Conservation (phyloP, 768 basidiomycete genomes). For the Tulasnella calospora region DNA sequence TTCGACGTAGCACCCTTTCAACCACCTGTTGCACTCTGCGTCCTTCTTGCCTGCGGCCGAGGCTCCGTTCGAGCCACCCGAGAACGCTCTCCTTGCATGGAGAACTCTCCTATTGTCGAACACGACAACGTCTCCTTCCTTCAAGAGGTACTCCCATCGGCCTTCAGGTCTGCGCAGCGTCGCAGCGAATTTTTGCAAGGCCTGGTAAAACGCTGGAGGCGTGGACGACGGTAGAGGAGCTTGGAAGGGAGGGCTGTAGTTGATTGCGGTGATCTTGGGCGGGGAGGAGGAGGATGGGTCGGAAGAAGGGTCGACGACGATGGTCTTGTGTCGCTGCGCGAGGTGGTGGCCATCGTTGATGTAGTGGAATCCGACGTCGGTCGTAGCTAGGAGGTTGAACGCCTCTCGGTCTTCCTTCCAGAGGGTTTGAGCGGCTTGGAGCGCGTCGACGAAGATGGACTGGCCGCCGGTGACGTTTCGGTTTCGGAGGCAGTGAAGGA, state of each 20-base stretch:
- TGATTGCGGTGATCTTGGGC: conserved; percentile 57
- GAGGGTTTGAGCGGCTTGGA: conserved; percentile 57
- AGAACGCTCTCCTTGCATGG: conserved; percentile 80
- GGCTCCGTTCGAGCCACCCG: conserved; percentile 31
- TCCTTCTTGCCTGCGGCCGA: conserved; percentile 40
- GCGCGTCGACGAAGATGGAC: conserved; percentile 82
- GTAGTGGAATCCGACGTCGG: conserved; percentile 83
- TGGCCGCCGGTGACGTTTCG: conserved; percentile 67
- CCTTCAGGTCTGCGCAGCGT: conserved; percentile 51
- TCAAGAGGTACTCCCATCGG: conserved; percentile 59
- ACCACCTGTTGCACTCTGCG: conserved; percentile 51
- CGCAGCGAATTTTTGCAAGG: conserved; percentile 56
- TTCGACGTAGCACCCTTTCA: conserved; percentile 67
- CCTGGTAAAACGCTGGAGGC: conserved; percentile 54
- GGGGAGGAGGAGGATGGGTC: not conserved
- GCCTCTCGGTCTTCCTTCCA: conserved; percentile 44
- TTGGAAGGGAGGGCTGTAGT: conserved; percentile 95
- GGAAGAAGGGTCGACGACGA: conserved; percentile 47
- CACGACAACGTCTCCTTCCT: conserved; percentile 78
- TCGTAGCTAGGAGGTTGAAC: conserved; percentile 56
- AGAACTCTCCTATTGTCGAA: conserved; percentile 91
- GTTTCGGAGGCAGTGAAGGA: conserved; percentile 86
- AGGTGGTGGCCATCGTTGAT: conserved; percentile 85
- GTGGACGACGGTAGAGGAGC: conserved; percentile 59
- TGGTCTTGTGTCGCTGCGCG: conserved; percentile 64